Conservation (phyloP, 2,329 filamentous ascomycete species). For the Talaromyces pinophilus region DNA sequence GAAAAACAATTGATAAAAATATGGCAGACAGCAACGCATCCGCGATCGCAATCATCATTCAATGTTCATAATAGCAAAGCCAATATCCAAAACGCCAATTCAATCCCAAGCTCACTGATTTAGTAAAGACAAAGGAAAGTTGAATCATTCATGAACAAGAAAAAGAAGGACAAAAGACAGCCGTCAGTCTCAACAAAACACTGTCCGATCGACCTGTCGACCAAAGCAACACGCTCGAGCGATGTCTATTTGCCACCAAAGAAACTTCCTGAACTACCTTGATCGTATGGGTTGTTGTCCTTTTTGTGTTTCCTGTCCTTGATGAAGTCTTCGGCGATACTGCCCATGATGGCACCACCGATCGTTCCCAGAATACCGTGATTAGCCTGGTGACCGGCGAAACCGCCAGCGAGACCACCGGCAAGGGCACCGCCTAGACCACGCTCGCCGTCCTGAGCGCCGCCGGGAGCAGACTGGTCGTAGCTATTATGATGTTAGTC, state of each 20-base stretch:
- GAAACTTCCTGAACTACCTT: slow-evolving; percentile 30
- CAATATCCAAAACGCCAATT: slow-evolving; percentile 3
- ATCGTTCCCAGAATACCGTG: slow-evolving; percentile 52
- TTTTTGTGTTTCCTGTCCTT: slow-evolving; percentile 43
- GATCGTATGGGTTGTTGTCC: slow-evolving; percentile 26
- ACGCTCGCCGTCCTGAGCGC: slow-evolving; percentile 48
- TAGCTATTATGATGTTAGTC: slow-evolving; percentile 9
- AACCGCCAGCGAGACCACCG: slow-evolving; percentile 50
- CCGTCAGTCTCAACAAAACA: not conserved
- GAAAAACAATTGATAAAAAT: not conserved
- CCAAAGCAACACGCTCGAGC: not conserved
- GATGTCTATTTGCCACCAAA: slow-evolving; percentile 33
- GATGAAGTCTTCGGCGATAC: slow-evolving; percentile 49
- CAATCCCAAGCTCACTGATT: not conserved
- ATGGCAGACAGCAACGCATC: slow-evolving; percentile 7
- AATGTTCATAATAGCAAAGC: not conserved
- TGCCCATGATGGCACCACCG: slow-evolving; percentile 51
- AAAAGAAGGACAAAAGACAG: not conserved
- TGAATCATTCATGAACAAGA: not conserved
- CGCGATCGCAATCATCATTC: slow-evolving; percentile 5
- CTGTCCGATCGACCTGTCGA: not conserved
- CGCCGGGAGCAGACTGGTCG: slow-evolving; percentile 37
- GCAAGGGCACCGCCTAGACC: slow-evolving; percentile 51
- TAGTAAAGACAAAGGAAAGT: slow-evolving; percentile 3
- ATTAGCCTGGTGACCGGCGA: slow-evolving; percentile 49